phyloP scores from a whole-genome alignment of 345 rosid genomes.

The Hibiscus tridactylites region DNA sequence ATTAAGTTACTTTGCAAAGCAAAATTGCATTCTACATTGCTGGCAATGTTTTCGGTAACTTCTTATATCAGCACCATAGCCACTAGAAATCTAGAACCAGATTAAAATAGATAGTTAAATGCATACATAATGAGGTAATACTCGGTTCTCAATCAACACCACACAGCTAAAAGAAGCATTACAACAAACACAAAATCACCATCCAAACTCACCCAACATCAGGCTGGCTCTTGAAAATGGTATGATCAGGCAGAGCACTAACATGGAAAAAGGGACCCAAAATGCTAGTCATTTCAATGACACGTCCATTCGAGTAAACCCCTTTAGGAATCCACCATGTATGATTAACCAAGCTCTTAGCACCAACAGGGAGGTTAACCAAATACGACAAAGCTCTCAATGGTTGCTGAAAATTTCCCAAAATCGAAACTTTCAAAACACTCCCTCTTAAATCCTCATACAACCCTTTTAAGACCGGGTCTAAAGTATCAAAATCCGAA shows the following conservation, averaged over 20 bases:
- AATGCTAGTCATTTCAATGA: constrained; percentile 91
- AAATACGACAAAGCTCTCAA: constrained; percentile 70
- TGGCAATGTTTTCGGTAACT: neutral
- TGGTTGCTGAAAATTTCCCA: constrained; percentile 89
- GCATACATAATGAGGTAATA: neutral
- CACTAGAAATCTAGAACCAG: neutral
- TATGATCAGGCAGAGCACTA: constrained; percentile 81
- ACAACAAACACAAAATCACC: neutral
- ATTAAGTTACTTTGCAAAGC: neutral
- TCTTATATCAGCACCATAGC: neutral
- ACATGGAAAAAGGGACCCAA: constrained; percentile 92
- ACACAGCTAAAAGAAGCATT: neutral
- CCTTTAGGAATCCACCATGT: constrained; percentile 95
- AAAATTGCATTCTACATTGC: neutral
- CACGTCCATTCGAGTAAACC: constrained; percentile 80
- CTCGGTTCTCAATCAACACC: neutral
- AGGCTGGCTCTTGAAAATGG: constrained; percentile 82
- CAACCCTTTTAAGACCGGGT: constrained; percentile 62
- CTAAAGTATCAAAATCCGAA: constrained; percentile 74
- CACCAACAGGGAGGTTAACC: constrained; percentile 63
- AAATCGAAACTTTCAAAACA: constrained; percentile 64
- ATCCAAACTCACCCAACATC: constrained; percentile 84
- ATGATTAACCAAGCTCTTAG: constrained; percentile 73
- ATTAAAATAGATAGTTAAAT: neutral
- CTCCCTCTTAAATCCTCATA: constrained; percentile 88